Base-by-base conservation (phyloP, 75 land plant genomes). In the Larix kaempferi region DNA sequence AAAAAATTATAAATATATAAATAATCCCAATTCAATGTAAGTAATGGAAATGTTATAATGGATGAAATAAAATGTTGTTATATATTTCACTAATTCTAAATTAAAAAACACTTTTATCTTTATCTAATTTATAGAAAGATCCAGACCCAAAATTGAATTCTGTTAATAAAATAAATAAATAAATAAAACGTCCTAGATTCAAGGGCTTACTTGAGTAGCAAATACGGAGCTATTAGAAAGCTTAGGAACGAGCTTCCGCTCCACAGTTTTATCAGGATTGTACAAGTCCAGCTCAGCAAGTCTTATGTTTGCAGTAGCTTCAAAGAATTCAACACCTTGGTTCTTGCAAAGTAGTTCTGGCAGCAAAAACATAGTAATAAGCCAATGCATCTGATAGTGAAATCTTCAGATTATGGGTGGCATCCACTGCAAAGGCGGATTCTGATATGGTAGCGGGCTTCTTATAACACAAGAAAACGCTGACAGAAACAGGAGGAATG, bases 381-480 rank as follows among this genome's bases (percentile, higher is more conserved):
- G 83, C 74, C 13, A 88, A 79, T 0, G 64, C 81, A 54, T 84
- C 55, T 3, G 90, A 81, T 19, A 88, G 69, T 3, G 87, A 77
- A n/a, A 37, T 77, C 80, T 88, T 85, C 33, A 88, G 79, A 41
- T 41, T 6, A 1, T 17, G 25, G 2, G 16, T 22, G 2, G 81
- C 69, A 35, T 29, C 58, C 57, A 72, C 8, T 1, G 59, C 64
- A 56, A 80, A 74, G 21, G 52, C 16, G 27, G 1, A 26, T 27
- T 26, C 3, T 12, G 16, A 11, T 41, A 5, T 41, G 44, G 5
- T 0, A 6, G 5, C 6, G 66, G 77, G 66, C 25, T 84, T 80
- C 27, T 57, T 16, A 82, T 84, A 88, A 55, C 89, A 88, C 73
- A 88, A 85, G 76, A 88, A 88, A 22, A 88, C 77, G 3, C 84